Evolutionary conservation across 2,329 filamentous ascomycete genomes (phyloP), one percentile per base, ranked within the genome.

Genomic region (Rhinocladiella similis): DNA sequence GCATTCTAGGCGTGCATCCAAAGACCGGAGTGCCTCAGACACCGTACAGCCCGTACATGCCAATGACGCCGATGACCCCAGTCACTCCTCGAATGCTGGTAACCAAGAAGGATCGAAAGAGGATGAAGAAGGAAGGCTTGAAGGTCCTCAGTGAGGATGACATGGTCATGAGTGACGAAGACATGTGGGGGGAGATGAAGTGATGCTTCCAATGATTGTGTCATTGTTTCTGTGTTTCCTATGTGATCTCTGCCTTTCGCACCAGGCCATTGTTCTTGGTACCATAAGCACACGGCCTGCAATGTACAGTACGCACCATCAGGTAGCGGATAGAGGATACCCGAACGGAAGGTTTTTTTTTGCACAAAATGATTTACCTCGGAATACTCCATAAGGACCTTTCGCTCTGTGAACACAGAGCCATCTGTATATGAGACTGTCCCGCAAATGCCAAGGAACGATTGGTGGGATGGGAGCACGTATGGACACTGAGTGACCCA

Each of bases 41-140:
- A 0, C 77, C 77, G 1, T 79, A 80, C 53, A 78, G 75, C 59
- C 75, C 77, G 5, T 80, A 80, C 56, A 79, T 78, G 74, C 77
- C 77, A 1, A 77, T 75, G 48, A 80, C 77, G 2, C 77, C 77
- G 0, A 72, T 80, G 19, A 80, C 77, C 1, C 77, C 77, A 0
- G 68, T 80, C 41, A 79, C 77, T 1, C 57, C 57, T 3, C 53
- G 57, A 6, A 52, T 56, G n/a, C 77, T 77, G 33, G 71, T 78
- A 46, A 76, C 72, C 16, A 75, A 73, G 63, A 69, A 73, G 47
- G 72, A 79, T 55, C 69, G 75, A 49, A 75, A 72, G 55, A 68
- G 70, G 20, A 72, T 71, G 46, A 75, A 70, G 63, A 70, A 73
- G 54, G 74, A 74, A 55, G 75, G 75, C 5, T 63, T 77, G 25